Evolutionary conservation across 106 monocot genomes (phyloP), one percentile per base, ranked within the genome.

Genomic region (Acanthochlamys bracteata): DNA sequence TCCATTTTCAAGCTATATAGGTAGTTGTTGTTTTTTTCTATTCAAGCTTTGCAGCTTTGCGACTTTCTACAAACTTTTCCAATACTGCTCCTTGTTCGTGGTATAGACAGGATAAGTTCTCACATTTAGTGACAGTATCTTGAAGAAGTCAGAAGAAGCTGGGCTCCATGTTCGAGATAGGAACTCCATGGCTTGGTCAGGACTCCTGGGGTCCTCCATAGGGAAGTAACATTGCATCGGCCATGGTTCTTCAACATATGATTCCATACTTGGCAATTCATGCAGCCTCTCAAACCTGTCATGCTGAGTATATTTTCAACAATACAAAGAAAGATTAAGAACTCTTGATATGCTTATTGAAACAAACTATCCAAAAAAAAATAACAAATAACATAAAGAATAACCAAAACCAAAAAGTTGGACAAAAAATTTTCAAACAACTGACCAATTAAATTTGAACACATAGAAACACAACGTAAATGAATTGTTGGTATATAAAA

Each of bases 131-230:
- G 84, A 80, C 20, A 89, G 72, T n/a, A 82, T 68, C 26, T 82
- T 67, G 69, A 82, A 79, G 69, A 85, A 85, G 65, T 82, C 75
- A 59, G 68, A 77, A 19, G 89, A 84, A 59, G 89, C 76, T 11
- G 74, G 85, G 65, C 85, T 89, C 89, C 89, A 89, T 41, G 82
- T 74, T 55, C 82, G 73, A 54, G 79, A 85, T 26, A 89, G 82
- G 63, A 79, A 89, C 59, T 85, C 85, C 82, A 89, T 85, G 2
- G 82, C 85, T 54, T 82, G 56, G 41, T 72, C 49, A 46, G 89
- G 84, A 55, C 57, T 74, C 22, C 64, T 77, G 10, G 75, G 75
- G 22, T 62, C 11, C 54, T 83, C 72, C 57, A 65, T 54, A 10
- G 54, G 55, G 20, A 51, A 0, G 24, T 23, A 70, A 13, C 65